Percentiles rank a stretch among this genome's conserved stretches.
These are phyloP conservation scores for Kurtzmaniella quercitrusa DNA, from an alignment of 1,139 yeast species.

Conservation along the genomic window DNA sequence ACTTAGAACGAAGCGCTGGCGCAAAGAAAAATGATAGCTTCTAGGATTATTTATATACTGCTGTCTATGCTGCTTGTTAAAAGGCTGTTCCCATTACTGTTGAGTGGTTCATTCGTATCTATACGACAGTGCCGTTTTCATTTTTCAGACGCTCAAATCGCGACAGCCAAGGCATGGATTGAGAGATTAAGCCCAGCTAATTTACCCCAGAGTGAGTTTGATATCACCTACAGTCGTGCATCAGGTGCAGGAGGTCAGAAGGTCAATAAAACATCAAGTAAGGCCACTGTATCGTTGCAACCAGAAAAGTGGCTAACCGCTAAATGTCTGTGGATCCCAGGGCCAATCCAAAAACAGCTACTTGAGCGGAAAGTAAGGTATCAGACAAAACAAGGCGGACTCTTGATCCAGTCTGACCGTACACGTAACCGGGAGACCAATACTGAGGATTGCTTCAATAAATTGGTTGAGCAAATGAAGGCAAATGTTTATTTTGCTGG, in stretches of 20 bases:
- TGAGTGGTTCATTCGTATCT: neutral
- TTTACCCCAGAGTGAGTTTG: constrained; percentile 52
- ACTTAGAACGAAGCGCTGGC: no score
- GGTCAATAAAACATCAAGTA: constrained; percentile 80
- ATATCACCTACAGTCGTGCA: constrained; percentile 60
- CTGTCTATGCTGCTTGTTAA: no score
- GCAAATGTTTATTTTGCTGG: constrained; percentile 43
- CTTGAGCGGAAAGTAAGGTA: constrained; percentile 42
- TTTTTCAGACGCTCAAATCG: constrained; percentile 14
- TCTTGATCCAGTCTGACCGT: constrained; percentile 61
- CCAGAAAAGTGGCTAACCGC: constrained; percentile 47
- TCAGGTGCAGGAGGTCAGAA: constrained; percentile 97
- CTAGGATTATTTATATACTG: no score
- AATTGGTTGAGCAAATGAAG: constrained; percentile 53
- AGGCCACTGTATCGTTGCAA: constrained; percentile 63
- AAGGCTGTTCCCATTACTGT: neutral
- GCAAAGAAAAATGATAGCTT: no score
- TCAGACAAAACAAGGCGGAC: constrained; percentile 52
- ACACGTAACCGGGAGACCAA: constrained; percentile 60
- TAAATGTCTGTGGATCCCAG: constrained; percentile 60
- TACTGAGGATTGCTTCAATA: constrained; percentile 54
- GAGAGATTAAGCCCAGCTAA: constrained; percentile 21
- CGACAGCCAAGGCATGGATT: constrained; percentile 45
- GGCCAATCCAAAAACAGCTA: constrained; percentile 44
- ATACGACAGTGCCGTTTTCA: neutral